These are phyloP conservation scores for Euphorbia tirucalli DNA, from an alignment of 345 rosid species.

Conservation along the genomic window DNA sequence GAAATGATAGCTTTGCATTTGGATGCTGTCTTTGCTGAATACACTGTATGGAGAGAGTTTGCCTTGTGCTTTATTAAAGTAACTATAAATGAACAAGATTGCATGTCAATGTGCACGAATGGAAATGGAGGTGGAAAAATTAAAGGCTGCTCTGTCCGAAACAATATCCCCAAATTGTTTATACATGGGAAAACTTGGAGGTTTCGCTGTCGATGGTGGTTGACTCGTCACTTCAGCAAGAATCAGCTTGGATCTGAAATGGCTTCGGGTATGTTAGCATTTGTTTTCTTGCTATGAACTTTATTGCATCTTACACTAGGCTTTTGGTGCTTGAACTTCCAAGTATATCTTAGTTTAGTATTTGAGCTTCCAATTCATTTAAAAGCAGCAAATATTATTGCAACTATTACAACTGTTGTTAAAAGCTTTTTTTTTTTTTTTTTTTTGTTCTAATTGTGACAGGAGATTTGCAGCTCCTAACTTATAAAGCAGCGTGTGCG, in stretches of 20 bases:
- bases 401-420: background rate
- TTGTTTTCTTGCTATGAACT: background rate
- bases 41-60: slow-evolving; percentile 62
- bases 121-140: slow-evolving; percentile 33
- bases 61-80: slow-evolving; percentile 61
- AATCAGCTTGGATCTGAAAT: slow-evolving; percentile 45
- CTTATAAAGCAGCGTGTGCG: slow-evolving; percentile 75
- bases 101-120: slow-evolving; percentile 46
- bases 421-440: no score
- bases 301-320: background rate
- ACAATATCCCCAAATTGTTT: slow-evolving; percentile 44
- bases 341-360: background rate
- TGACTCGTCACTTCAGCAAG: slow-evolving; percentile 56
- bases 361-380: background rate
- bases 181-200: slow-evolving; percentile 47
- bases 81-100: slow-evolving; percentile 51
- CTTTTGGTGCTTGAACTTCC: background rate
- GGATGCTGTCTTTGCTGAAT: slow-evolving; percentile 53
- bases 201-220: slow-evolving; percentile 67
- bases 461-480: slow-evolving; percentile 52
- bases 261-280: slow-evolving; percentile 30
- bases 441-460: no score
- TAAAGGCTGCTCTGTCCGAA: slow-evolving; percentile 30
- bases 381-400: background rate
- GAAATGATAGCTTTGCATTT: slow-evolving; percentile 86